Conservation (phyloP, 805 yeast species). For the Peterozyma toletana region DNA sequence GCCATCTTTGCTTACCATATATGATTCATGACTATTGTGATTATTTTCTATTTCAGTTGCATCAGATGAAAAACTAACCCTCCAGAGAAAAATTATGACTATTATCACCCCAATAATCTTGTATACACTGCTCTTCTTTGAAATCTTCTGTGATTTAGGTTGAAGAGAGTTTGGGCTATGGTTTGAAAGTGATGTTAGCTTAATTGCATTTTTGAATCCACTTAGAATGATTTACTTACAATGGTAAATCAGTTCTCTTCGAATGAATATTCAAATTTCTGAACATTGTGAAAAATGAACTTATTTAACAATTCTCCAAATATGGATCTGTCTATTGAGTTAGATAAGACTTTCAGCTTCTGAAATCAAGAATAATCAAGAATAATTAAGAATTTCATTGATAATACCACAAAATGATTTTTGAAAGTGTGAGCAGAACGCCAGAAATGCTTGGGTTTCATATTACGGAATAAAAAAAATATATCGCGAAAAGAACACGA, state of each 20-base stretch:
- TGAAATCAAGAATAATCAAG: no score
- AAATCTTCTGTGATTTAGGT: no score
- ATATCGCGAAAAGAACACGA: neutral
- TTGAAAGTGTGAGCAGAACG: no score
- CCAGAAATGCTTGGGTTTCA: no score
- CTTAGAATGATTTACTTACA: slow-evolving; percentile 23
- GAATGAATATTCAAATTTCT: slow-evolving; percentile 14
- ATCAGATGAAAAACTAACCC: neutral
- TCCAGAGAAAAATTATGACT: neutral
- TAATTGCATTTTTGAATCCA: no score
- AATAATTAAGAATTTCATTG: no score
- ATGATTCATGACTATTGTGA: slow-evolving; percentile 3
- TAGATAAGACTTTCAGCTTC: no score
- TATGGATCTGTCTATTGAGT: no score
- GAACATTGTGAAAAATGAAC: neutral
- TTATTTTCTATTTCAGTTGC: neutral
- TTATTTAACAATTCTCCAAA: no score
- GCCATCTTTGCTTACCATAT: slow-evolving; percentile 4
- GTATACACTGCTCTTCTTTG: neutral
- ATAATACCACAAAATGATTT: no score
- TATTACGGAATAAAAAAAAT: no score
- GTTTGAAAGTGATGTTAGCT: neutral
- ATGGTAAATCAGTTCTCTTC: slow-evolving; percentile 42
- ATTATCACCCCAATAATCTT: neutral
- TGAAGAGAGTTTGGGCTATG: no score